Base-by-base conservation (phyloP, 495 filamentous ascomycete species). In the Penicillium maclennaniae region DNA sequence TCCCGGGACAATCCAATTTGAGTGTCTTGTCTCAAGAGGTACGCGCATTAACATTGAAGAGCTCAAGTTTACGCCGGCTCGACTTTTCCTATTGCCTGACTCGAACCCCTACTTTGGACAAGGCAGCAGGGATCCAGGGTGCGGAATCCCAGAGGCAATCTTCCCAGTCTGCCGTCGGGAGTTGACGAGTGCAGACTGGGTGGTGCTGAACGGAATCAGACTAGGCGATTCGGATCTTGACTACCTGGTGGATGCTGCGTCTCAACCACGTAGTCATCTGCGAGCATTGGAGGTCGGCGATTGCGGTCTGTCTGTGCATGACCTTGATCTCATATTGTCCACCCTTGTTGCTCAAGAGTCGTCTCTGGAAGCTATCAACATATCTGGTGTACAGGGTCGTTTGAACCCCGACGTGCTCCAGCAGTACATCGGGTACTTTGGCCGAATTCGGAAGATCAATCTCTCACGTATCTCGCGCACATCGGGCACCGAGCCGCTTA, bases 141-240 rank as follows among this genome's bases (percentile, higher is more conserved):
- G 87, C 61, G 88, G 87, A 25, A 85, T 95, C 49, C 83, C 86
- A 28, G 86, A 91, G 46, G 90, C 88, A 15, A 73, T 95, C 6
- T 85, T 90, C 61, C 87, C 89, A 15, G 75, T 88, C 17, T 95
- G 85, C 69, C 83, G 79, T 46, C 83, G 77, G 56, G 82, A 86
- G 63, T 76, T 82, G 62, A 96, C 85, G 7, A 88, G 83, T 66
- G 85, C 87, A 49, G 88, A 85, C 67, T 96, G 85, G 82, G 82
- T 97, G 42, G 81, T 81, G 42, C 69, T 97, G 48, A 90, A 84
- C 49, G 89, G 88, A 12, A 96, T 95, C 61, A 80, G 86, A 56
- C 77, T 95, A n/a, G 86, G 85, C 34, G 87, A 93, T 43, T 82
- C 82, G 2, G 91, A 95, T 69, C 69, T 95, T 40, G 87, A 91